These are phyloP conservation scores for Pichia thaimueangensis DNA, from an alignment of 805 yeast genomes.

Conservation along the genomic window DNA sequence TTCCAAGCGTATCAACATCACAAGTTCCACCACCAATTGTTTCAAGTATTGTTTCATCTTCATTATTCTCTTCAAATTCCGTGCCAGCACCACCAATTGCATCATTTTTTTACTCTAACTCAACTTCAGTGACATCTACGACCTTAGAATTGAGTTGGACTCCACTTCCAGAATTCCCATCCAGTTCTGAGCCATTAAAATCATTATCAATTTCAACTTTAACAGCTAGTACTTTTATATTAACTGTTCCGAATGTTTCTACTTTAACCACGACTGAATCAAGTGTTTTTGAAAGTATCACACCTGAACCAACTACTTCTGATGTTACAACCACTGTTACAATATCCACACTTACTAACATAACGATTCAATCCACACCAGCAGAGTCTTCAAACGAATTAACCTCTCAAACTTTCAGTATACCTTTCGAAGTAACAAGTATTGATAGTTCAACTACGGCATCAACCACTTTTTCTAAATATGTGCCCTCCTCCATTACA, in stretches of 20 bases:
- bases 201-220: not conserved
- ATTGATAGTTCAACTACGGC: no score
- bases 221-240: not conserved
- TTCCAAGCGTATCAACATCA: no score
- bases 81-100: not conserved
- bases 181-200: not conserved
- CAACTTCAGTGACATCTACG: not conserved
- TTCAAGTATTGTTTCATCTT: not conserved
- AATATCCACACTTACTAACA: no score
- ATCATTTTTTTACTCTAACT: not conserved
- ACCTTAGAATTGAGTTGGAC: not conserved
- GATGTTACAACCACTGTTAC: slow-evolving; percentile 3
- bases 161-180: not conserved
- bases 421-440: no score
- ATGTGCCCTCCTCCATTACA: no score
- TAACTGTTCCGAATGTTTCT: not conserved
- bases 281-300: not conserved
- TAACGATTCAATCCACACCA: no score
- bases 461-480: no score
- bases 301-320: not conserved
- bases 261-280: not conserved
- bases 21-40: not conserved
- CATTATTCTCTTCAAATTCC: not conserved
- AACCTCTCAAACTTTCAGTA: no score
- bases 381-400: no score